These are phyloP conservation scores for Lantana camara DNA, from an alignment of 257 asterid genomes.

Conservation along the genomic window DNA sequence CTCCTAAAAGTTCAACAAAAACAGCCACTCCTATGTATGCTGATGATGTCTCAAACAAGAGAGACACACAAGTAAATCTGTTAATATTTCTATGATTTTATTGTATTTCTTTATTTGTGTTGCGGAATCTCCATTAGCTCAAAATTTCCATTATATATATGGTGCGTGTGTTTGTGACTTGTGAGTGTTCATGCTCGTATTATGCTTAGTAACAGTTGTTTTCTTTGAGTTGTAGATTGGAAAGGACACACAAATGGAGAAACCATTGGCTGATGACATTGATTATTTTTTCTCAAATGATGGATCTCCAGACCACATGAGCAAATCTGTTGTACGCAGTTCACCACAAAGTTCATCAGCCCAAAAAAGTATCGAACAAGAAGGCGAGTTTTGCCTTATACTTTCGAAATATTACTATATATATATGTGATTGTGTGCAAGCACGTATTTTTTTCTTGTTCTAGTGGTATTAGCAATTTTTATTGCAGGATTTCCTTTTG, in stretches of 20 bases:
- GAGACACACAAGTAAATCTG: conserved; percentile 35
- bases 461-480: neutral
- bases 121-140: too few species aligned
- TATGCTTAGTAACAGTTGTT: conserved; percentile 8
- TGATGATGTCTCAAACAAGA: conserved; percentile 23
- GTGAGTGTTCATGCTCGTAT: too few species aligned
- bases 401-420: neutral
- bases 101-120: too few species aligned
- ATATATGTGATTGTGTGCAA: neutral
- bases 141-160: too few species aligned
- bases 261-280: conserved; percentile 23
- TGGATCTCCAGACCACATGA: conserved; percentile 18
- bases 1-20: conserved; percentile 17
- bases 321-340: conserved; percentile 5
- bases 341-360: conserved; percentile 18
- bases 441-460: too few species aligned
- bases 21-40: conserved; percentile 7
- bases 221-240: conserved; percentile 33
- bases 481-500: conserved; percentile 41
- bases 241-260: conserved; percentile 18
- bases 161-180: too few species aligned
- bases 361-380: neutral
- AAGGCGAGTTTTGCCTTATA: conserved; percentile 35
- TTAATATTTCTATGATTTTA: too few species aligned
- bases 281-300: conserved; percentile 34